Percentiles rank a stretch among this genome's conserved stretches.
Evolutionary conservation across 2,329 filamentous ascomycete species (phyloP).

Genomic region (Penicillium sp.): DNA sequence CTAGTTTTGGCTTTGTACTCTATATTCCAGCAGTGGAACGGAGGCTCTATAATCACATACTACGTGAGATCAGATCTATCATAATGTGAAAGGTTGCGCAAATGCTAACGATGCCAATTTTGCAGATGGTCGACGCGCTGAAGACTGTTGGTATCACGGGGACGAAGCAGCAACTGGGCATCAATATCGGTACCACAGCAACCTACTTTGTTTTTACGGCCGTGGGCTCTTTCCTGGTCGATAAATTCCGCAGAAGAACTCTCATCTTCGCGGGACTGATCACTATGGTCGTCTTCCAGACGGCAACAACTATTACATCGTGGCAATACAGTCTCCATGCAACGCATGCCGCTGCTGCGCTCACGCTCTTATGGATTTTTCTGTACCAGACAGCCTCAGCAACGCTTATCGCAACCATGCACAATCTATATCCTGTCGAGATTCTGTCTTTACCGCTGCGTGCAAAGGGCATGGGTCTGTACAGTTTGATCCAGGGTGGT

Average conservation of each 20-base stretch:
- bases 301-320: conserved; percentile 52
- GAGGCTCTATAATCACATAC: conserved; percentile 51
- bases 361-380: conserved; percentile 55
- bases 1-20: conserved; percentile 52
- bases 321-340: conserved; percentile 48
- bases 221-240: conserved; percentile 49
- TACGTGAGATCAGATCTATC: conserved; percentile 34
- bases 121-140: conserved; percentile 42
- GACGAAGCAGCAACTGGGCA: conserved; percentile 46
- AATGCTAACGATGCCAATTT: neutral
- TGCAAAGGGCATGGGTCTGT: conserved; percentile 53
- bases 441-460: conserved; percentile 50
- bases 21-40: conserved; percentile 54
- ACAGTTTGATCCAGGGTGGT: conserved; percentile 50
- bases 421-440: conserved; percentile 54
- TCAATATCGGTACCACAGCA: conserved; percentile 50
- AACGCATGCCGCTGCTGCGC: conserved; percentile 41
- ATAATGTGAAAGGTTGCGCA: neutral
- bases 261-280: conserved; percentile 51
- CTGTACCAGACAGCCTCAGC: conserved; percentile 54
- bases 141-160: conserved; percentile 48
- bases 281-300: conserved; percentile 52
- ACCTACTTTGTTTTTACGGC: conserved; percentile 53
- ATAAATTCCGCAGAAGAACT: conserved; percentile 49
- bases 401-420: conserved; percentile 53